Evolutionary conservation across 768 basidiomycete genomes (phyloP).

Genomic region (Chalciporus pseudorubinellus): DNA sequence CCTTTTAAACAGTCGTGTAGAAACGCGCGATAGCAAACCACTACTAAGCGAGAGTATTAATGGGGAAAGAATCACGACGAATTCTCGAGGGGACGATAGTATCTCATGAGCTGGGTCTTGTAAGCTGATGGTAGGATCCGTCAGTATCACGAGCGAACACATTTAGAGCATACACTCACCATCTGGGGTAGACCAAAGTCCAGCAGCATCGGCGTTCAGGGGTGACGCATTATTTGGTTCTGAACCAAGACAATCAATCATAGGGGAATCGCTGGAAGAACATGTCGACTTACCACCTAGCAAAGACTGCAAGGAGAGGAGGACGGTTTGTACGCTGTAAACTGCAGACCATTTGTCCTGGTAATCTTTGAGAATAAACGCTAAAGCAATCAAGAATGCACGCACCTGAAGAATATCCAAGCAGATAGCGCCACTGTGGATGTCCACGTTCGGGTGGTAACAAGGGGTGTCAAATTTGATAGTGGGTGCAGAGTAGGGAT

Average conservation of each 20-base stretch:
- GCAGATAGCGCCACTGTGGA: slow-evolving; percentile 73
- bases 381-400: background rate
- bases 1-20: slow-evolving; percentile 2
- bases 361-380: slow-evolving; percentile 5
- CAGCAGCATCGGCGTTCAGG: slow-evolving; percentile 82
- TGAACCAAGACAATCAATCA: slow-evolving; percentile 26
- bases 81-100: slow-evolving; percentile 58
- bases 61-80: slow-evolving; percentile 25
- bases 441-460: slow-evolving; percentile 90
- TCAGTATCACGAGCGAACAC: background rate
- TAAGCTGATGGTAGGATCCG: slow-evolving; percentile 47
- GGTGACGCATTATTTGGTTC: slow-evolving; percentile 95
- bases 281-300: slow-evolving; percentile 65
- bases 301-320: slow-evolving; percentile 83
- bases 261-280: background rate
- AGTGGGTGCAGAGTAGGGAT: slow-evolving; percentile 80
- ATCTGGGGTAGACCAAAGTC: slow-evolving; percentile 71
- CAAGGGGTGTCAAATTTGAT: slow-evolving; percentile 90
- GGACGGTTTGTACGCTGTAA: slow-evolving; percentile 87
- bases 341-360: slow-evolving; percentile 94
- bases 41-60: slow-evolving; percentile 1
- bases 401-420: slow-evolving; percentile 82
- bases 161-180: slow-evolving; percentile 38
- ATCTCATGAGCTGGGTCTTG: slow-evolving; percentile 67
- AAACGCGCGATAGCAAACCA: background rate